phyloP scores from a whole-genome alignment of 495 filamentous ascomycete species.

The Saxophila tyrrhenica region DNA sequence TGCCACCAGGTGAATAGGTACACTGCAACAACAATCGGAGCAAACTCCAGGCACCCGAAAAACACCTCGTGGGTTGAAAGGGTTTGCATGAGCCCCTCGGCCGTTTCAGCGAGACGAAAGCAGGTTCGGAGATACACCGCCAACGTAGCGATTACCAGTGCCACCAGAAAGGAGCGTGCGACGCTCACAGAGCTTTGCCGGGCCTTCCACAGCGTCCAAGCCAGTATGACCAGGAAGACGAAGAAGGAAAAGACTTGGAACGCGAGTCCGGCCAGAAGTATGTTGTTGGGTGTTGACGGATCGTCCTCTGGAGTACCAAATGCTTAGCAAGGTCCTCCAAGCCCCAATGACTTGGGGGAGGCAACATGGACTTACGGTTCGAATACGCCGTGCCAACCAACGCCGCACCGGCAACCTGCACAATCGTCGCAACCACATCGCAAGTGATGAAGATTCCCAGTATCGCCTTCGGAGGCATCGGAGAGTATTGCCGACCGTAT shows the following conservation, averaged over 20 bases:
- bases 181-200: slow-evolving; percentile 2
- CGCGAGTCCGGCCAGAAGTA: slow-evolving; percentile 40
- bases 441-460: slow-evolving; percentile 39
- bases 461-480: slow-evolving; percentile 27
- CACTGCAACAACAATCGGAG: slow-evolving; percentile 39
- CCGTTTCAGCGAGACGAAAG: slow-evolving; percentile 46
- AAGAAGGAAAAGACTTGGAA: slow-evolving; percentile 41
- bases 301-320: too few relatives aligned
- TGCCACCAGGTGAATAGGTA: slow-evolving; percentile 36
- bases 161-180: slow-evolving; percentile 24
- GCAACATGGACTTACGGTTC: slow-evolving; percentile 28
- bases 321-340: too few relatives aligned
- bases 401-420: slow-evolving; percentile 41
- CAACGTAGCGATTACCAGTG: slow-evolving; percentile 33
- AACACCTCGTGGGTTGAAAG: slow-evolving; percentile 38
- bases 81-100: slow-evolving; percentile 37
- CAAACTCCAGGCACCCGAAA: slow-evolving; percentile 44
- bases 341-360: too few relatives aligned
- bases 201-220: slow-evolving; percentile 7
- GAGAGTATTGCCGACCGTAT: slow-evolving; percentile 27
- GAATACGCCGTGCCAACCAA: slow-evolving; percentile 36
- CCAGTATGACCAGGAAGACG: slow-evolving; percentile 35
- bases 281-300: slow-evolving; percentile 37
- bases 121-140: slow-evolving; percentile 42
- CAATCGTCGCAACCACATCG: slow-evolving; percentile 40